These are phyloP conservation scores for Claviceps sp. DNA, from an alignment of 2,329 filamentous ascomycete genomes.

Conservation along the genomic window DNA sequence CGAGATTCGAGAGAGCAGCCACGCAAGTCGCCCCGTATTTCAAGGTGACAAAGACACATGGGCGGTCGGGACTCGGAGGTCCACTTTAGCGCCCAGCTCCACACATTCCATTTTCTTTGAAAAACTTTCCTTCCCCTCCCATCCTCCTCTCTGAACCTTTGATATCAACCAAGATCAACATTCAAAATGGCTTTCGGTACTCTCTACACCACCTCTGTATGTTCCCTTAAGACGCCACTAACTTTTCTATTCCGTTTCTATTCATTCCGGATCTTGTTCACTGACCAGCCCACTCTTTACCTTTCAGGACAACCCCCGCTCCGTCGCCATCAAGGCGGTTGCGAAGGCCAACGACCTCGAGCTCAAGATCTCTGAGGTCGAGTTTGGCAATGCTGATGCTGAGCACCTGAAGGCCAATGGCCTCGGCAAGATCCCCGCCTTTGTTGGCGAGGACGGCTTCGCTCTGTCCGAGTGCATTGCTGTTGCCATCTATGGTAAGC, in stretches of 20 bases:
- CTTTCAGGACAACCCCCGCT: conserved; percentile 71
- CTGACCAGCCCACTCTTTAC: conserved; percentile 1
- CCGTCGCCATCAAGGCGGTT: conserved; percentile 76
- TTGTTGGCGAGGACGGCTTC: conserved; percentile 85
- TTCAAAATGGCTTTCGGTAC: conserved; percentile 91
- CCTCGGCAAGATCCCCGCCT: conserved; percentile 84
- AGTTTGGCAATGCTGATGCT: conserved; percentile 48
- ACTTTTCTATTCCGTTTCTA: conserved; percentile 2
- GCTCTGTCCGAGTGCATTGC: conserved; percentile 80
- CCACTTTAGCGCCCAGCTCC: conserved; percentile 7
- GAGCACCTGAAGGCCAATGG: conserved; percentile 81
- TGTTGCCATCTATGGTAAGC: conserved; percentile 92
- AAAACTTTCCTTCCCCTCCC: conserved; percentile 9
- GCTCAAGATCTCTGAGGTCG: conserved; percentile 66
- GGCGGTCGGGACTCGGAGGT: too few relatives aligned
- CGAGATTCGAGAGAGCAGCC: too few relatives aligned
- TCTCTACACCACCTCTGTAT: conserved; percentile 78
- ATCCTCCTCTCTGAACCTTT: conserved; percentile 1
- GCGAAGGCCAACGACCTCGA: conserved; percentile 97
- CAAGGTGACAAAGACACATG: too few relatives aligned
- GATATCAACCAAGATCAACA: conserved; percentile 11
- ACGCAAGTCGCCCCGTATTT: too few relatives aligned
- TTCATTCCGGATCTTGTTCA: background rate
- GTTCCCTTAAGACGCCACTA: conserved; percentile 8
- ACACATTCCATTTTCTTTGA: background rate